Conservation (phyloP, 495 filamentous ascomycete genomes). For the Bacidia gigantensis region DNA sequence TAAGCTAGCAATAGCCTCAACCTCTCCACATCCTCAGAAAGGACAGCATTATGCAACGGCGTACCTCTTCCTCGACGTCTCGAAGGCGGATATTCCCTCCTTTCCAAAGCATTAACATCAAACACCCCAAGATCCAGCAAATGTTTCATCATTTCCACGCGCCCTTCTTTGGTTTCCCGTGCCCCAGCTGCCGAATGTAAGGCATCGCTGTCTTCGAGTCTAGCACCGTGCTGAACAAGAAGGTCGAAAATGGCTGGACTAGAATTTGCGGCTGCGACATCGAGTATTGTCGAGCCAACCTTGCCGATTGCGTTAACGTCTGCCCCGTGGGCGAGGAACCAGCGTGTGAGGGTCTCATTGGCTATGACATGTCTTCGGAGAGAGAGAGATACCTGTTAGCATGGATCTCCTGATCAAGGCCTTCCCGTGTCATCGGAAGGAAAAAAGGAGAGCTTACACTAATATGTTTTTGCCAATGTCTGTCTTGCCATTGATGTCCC, state of each 20-base stretch:
- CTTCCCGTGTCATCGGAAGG: too few species aligned
- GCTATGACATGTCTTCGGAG: not conserved
- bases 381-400: too few species aligned
- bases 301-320: not conserved
- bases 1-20: not conserved
- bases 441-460: not conserved
- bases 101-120: too few species aligned
- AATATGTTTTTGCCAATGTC: not conserved
- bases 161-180: not conserved
- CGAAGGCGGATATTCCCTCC: too few species aligned
- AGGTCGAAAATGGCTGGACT: conserved; percentile 3
- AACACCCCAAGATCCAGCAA: too few species aligned
- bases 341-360: not conserved
- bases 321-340: conserved; percentile 2
- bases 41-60: not conserved
- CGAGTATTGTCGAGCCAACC: not conserved
- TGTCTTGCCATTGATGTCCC: conserved; percentile 6
- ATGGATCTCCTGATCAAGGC: not conserved
- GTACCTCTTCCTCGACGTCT: not conserved
- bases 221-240: conserved; percentile 4
- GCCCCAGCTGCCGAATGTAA: conserved; percentile 2
- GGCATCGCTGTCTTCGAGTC: conserved; percentile 3
- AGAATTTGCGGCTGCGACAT: conserved; percentile 6
- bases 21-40: not conserved
- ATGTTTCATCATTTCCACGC: conserved; percentile 8